Conservation (phyloP, 1,139 yeast species). For the Nematodospora anomalae region DNA sequence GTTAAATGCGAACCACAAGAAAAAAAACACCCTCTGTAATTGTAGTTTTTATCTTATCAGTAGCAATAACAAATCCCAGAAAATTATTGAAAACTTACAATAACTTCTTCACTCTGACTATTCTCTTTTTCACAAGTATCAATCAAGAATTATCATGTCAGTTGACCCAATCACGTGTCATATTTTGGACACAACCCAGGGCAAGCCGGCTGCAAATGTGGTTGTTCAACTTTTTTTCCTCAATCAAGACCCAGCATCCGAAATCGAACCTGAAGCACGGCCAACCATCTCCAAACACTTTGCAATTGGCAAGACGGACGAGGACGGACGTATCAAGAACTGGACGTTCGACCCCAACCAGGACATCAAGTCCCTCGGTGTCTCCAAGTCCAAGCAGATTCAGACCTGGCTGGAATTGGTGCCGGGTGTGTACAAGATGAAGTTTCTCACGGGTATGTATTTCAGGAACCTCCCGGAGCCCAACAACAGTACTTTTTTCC, state of each 20-base stretch:
- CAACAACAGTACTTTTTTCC: conserved; percentile 59
- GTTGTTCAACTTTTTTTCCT: conserved; percentile 55
- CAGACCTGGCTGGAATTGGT: conserved; percentile 40
- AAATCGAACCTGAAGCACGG: conserved; percentile 26
- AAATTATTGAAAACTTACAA: neutral
- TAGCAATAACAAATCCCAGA: conserved; percentile 1
- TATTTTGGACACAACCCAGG: conserved; percentile 78
- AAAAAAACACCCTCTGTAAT: too few species aligned
- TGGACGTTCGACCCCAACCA: conserved; percentile 58
- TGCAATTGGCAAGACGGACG: conserved; percentile 67
- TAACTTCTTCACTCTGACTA: neutral
- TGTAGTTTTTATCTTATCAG: conserved; percentile 1
- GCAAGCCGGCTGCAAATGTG: conserved; percentile 74
- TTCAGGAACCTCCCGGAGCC: conserved; percentile 25
- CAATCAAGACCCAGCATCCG: conserved; percentile 23
- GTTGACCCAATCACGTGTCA: conserved; percentile 79
- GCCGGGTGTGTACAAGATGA: conserved; percentile 70
- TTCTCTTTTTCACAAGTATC: too few species aligned
- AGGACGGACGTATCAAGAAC: conserved; percentile 71
- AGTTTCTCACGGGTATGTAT: conserved; percentile 73
- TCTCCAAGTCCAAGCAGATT: conserved; percentile 20
- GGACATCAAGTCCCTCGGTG: conserved; percentile 33
- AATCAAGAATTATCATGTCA: conserved; percentile 21
- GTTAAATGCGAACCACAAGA: conserved; percentile 8
- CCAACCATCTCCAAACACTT: conserved; percentile 42